These are phyloP conservation scores for Batkoa obscura DNA, from an alignment of 371 early-diverging fungal species.

Conservation along the genomic window DNA sequence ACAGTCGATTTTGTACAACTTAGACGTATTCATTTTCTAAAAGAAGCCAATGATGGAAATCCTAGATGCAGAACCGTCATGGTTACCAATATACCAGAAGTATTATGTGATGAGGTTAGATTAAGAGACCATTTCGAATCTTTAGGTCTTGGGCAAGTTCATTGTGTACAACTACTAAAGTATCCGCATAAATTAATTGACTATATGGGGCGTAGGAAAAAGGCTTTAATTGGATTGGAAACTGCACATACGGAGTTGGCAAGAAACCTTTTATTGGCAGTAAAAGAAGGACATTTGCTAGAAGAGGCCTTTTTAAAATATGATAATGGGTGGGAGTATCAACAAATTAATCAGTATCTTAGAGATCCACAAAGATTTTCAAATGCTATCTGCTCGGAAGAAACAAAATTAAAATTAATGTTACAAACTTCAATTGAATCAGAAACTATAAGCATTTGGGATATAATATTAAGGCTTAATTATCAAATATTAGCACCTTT, in stretches of 20 bases:
- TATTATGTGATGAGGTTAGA: constrained; percentile 15
- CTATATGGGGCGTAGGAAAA: constrained; percentile 1
- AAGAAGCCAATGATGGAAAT: constrained; percentile 8
- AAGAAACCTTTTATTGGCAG: constrained; percentile 13
- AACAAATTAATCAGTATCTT: not conserved
- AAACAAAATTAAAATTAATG: not conserved
- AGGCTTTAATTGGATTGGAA: constrained; percentile 14
- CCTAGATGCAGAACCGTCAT: constrained; percentile 14
- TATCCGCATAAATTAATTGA: constrained; percentile 8
- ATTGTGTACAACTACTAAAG: constrained; percentile 17
- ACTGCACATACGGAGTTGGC: constrained; percentile 13
- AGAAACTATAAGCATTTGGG: constrained; percentile 8
- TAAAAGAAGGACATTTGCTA: constrained; percentile 4
- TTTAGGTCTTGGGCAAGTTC: constrained; percentile 19
- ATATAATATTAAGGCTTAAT: constrained; percentile 3
- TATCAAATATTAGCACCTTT: constrained; percentile 8
- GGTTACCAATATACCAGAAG: constrained; percentile 16
- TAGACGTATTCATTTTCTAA: constrained; percentile 11
- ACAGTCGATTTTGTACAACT: constrained; percentile 22
- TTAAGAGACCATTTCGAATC: constrained; percentile 16
- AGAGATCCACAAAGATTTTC: not conserved
- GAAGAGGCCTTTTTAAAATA: constrained; percentile 1
- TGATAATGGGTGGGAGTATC: not conserved
- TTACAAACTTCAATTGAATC: constrained; percentile 6
- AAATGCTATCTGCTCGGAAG: not conserved